phyloP scores from a whole-genome alignment of 129 eudicot genomes.

The Scalesia atractyloides region DNA sequence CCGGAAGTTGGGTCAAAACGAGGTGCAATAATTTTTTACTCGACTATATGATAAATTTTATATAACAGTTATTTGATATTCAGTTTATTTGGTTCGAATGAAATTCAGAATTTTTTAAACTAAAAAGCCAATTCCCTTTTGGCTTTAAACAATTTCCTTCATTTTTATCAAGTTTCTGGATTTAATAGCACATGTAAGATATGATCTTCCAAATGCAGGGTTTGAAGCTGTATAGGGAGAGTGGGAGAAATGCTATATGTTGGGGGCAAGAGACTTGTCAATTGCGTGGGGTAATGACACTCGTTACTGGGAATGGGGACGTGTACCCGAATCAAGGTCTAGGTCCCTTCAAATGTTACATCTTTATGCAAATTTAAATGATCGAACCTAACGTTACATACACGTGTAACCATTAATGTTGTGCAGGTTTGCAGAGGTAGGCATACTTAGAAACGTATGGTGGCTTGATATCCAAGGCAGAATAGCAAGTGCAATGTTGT shows the following conservation, averaged over 20 bases:
- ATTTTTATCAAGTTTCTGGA: neutral
- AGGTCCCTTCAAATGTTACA: neutral
- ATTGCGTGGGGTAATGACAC: conserved; percentile 38
- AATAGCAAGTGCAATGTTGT: conserved; percentile 28
- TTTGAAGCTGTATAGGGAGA: conserved; percentile 39
- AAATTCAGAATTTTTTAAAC: too few species aligned
- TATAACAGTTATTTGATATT: too few species aligned
- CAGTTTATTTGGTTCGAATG: too few species aligned
- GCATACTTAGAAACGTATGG: conserved; percentile 31
- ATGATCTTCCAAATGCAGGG: conserved; percentile 20
- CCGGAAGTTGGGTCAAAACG: too few species aligned
- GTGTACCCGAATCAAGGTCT: conserved; percentile 43
- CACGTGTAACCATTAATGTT: neutral
- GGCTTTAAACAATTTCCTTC: too few species aligned
- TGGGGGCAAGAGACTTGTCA: conserved; percentile 39
- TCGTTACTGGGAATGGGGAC: conserved; percentile 43
- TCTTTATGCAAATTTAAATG: neutral
- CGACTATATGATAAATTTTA: too few species aligned
- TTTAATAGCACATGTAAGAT: neutral
- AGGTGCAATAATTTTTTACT: too few species aligned
- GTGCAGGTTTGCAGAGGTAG: conserved; percentile 45
- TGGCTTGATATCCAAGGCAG: conserved; percentile 43
- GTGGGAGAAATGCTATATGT: conserved; percentile 49
- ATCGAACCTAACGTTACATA: neutral
- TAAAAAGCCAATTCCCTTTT: neutral